These are phyloP conservation scores for Fusarium nisikadoi DNA, from an alignment of 2,329 filamentous ascomycete species.

Conservation along the genomic window DNA sequence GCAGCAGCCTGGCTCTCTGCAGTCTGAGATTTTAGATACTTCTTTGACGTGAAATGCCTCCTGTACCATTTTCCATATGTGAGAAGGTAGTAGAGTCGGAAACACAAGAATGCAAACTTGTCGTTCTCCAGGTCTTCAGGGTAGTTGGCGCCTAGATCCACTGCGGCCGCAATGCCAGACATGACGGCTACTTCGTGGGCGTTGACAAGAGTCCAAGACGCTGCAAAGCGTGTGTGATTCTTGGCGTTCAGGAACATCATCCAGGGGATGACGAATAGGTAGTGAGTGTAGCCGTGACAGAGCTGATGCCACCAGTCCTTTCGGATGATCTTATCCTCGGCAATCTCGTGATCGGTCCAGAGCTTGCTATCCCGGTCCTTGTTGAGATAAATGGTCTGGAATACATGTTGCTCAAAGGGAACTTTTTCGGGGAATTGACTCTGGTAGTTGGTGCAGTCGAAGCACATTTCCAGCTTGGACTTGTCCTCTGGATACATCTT, in stretches of 20 bases:
- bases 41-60: constrained; percentile 44
- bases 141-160: constrained; percentile 17
- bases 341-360: constrained; percentile 25
- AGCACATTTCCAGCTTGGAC: constrained; percentile 32
- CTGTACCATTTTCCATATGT: constrained; percentile 71
- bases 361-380: constrained; percentile 26
- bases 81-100: constrained; percentile 70
- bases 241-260: constrained; percentile 34
- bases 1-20: constrained; percentile 51
- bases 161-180: constrained; percentile 27
- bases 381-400: constrained; percentile 67
- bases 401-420: constrained; percentile 46
- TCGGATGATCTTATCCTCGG: constrained; percentile 25
- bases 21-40: constrained; percentile 6
- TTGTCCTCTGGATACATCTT: constrained; percentile 34
- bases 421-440: constrained; percentile 34
- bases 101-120: constrained; percentile 68
- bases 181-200: constrained; percentile 19
- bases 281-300: constrained; percentile 26
- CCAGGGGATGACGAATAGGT: constrained; percentile 20
- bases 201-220: constrained; percentile 23
- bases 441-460: constrained; percentile 32
- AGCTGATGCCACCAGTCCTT: constrained; percentile 35
- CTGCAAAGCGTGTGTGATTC: constrained; percentile 27
- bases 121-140: constrained; percentile 67